Evolutionary conservation across 371 early-diverging fungal species (phyloP), one percentile per base, ranked within the genome.

Genomic region (Actinomortierella wolfii): DNA sequence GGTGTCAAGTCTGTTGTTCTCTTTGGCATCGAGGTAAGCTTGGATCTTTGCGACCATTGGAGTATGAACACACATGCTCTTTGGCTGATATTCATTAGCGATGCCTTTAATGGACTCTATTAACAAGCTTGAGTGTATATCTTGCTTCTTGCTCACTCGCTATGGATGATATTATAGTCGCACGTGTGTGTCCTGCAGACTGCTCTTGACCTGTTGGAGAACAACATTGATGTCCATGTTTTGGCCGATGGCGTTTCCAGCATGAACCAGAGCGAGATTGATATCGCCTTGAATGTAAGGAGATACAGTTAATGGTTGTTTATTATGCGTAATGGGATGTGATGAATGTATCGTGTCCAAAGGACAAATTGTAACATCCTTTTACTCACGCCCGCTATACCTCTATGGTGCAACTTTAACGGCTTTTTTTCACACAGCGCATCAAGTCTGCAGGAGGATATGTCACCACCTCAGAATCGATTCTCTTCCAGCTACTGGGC

Each of bases 171-270:
- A 4, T 6, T 44, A 13, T 67, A 92, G 90, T 83, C 94, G 29
- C 98, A 97, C 64, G 96, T 97, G 2, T 97, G 98, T 76, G 92
- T 97, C 4, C 75, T 92, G 52, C 97, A 97, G 79, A 95, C 97
- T 2, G 91, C 93, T 15, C 79, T 97, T 61, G 98, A 97, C 45
- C 76, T 97, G 11, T 69, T 93, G 41, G 90, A 90, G 40, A 76
- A 84, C 40, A 79, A 88, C 57, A 83, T 83, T 60, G 86, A 92
- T 66, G 96, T 95, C 49, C 88, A 91, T 69, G 89, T 97, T 24
- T 77, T 96, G 45, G 89, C 91, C 0, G 97, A 97, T 76, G 98
- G 94, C 42, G 91, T 96, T 9, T 94, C 94, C 6, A 94, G 95
- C 40, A 89, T 89, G 76, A 94, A 96, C 69, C 60, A 71, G 26